phyloP scores from a whole-genome alignment of 495 filamentous ascomycete species.

The Aspergillus hancockii region DNA sequence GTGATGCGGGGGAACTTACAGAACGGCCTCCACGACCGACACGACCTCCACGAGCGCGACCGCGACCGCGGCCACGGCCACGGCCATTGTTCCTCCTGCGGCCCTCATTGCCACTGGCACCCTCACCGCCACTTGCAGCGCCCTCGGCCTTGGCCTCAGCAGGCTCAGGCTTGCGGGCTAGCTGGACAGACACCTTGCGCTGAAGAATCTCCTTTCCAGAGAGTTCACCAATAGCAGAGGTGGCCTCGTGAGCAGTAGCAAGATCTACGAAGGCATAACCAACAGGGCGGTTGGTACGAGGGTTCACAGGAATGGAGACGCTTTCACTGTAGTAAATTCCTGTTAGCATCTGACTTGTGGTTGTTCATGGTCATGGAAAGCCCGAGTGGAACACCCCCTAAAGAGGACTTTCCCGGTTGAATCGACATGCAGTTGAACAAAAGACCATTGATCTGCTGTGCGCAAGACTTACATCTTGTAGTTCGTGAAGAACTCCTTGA shows the following conservation, averaged over 20 bases:
- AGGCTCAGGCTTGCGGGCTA: constrained; percentile 94
- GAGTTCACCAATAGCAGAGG: constrained; percentile 89
- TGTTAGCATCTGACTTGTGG: constrained; percentile 18
- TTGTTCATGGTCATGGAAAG: background rate
- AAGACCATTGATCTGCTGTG: background rate
- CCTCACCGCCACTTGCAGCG: constrained; percentile 64
- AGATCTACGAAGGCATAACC: constrained; percentile 99
- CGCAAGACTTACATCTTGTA: constrained; percentile 87
- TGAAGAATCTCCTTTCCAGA: constrained; percentile 96
- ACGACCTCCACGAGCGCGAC: constrained; percentile 67
- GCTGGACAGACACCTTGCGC: constrained; percentile 98
- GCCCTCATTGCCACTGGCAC: constrained; percentile 68
- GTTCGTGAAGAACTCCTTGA: constrained; percentile 98
- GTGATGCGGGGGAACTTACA: constrained; percentile 54
- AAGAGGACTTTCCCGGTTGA: background rate
- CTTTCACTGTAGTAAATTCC: constrained; percentile 69
- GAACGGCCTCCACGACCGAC: constrained; percentile 65
- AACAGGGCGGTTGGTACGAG: constrained; percentile 95
- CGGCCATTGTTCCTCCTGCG: constrained; percentile 78
- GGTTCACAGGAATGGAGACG: constrained; percentile 97
- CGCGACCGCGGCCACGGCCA: constrained; percentile 74
- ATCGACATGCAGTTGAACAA: background rate
- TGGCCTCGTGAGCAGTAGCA: constrained; percentile 87
- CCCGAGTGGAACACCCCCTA: background rate
- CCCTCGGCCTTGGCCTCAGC: constrained; percentile 74